phyloP scores from a whole-genome alignment of 495 filamentous ascomycete species.

The Ascodesmis nigricans region DNA sequence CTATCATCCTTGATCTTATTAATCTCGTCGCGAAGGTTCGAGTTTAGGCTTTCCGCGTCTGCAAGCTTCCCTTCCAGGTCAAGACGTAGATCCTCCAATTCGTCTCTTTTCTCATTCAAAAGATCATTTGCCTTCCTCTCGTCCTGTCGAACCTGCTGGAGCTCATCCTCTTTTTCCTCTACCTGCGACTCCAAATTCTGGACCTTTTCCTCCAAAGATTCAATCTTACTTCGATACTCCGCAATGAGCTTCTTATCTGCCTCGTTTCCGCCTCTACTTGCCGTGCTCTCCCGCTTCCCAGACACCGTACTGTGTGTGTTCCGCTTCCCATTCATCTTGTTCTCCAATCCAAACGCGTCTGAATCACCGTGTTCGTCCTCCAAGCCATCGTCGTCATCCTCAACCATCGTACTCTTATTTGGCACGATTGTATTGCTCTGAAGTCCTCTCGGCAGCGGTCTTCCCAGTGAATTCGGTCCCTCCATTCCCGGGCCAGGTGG shows the following conservation, averaged over 20 bases:
- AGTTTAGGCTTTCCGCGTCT: slow-evolving; percentile 55
- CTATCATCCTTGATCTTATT: slow-evolving; percentile 49
- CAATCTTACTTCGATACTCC: slow-evolving; percentile 57
- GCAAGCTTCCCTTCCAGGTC: slow-evolving; percentile 58
- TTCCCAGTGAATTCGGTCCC: slow-evolving; percentile 27
- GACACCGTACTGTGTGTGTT: slow-evolving; percentile 30
- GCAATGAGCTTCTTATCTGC: slow-evolving; percentile 47
- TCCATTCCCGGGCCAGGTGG: slow-evolving; percentile 5
- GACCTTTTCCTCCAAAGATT: slow-evolving; percentile 50
- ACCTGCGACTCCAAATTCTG: slow-evolving; percentile 42
- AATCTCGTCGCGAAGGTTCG: slow-evolving; percentile 53
- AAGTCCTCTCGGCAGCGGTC: slow-evolving; percentile 68
- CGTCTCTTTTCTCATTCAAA: slow-evolving; percentile 36
- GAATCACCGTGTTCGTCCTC: slow-evolving; percentile 41
- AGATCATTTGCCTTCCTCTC: slow-evolving; percentile 29
- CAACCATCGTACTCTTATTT: slow-evolving; percentile 94
- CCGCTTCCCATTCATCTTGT: slow-evolving; percentile 33
- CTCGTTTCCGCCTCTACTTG: slow-evolving; percentile 18
- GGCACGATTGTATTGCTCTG: slow-evolving; percentile 92
- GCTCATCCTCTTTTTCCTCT: slow-evolving; percentile 31
- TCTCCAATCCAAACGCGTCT: slow-evolving; percentile 39
- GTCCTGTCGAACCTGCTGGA: slow-evolving; percentile 8
- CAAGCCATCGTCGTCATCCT: slow-evolving; percentile 64
- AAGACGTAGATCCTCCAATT: slow-evolving; percentile 52
- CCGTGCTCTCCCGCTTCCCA: slow-evolving; percentile 22